Conservation (phyloP, 768 basidiomycete species). For the Calocera viscosa region DNA sequence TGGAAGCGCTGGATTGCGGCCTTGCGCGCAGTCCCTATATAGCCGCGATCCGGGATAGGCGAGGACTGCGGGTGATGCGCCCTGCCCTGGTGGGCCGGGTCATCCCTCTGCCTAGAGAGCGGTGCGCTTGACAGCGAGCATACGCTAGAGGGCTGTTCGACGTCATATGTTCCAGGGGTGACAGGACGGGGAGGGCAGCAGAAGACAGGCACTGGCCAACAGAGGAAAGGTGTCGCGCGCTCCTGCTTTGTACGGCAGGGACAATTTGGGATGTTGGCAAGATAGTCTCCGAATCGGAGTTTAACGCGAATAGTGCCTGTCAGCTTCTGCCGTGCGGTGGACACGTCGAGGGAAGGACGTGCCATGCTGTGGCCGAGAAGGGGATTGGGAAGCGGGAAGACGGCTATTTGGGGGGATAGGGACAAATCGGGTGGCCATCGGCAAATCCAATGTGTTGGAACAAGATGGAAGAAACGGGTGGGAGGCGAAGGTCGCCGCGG, state of each 20-base stretch:
- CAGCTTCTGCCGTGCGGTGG: not conserved
- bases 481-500: not conserved
- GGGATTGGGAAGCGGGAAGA: no score
- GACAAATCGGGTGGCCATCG: no score
- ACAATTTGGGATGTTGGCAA: not conserved
- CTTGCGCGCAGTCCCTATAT: no score
- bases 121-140: not conserved
- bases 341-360: not conserved
- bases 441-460: not conserved
- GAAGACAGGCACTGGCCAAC: not conserved
- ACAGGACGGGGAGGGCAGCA: not conserved
- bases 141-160: not conserved
- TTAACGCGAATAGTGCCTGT: not conserved
- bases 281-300: not conserved
- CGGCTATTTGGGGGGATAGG: no score
- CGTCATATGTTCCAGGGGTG: not conserved
- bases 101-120: not conserved
- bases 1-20: no score
- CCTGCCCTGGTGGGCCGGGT: not conserved
- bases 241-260: not conserved
- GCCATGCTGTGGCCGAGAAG: no score
- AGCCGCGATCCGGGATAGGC: no score
- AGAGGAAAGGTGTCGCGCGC: not conserved
- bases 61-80: no score
- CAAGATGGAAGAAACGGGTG: not conserved